Evolutionary conservation across 2,329 filamentous ascomycete genomes (phyloP).

Genomic region (Hypoxylon sp.): DNA sequence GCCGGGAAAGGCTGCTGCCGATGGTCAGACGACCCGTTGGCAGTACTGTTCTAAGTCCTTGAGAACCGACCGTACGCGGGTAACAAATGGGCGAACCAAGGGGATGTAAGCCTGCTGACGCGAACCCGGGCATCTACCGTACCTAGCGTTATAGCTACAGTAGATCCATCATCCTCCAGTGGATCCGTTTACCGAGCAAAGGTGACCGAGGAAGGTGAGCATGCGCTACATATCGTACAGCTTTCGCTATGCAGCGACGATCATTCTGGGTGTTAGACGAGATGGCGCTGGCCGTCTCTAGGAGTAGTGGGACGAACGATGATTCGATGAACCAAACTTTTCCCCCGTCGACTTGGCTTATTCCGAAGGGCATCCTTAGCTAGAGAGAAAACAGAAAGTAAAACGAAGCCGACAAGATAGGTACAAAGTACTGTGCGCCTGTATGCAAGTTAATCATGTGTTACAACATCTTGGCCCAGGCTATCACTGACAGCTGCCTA

Average conservation of each 20-base stretch:
- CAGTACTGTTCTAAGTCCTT: constrained; percentile 18
- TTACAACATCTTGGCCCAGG: constrained; percentile 41
- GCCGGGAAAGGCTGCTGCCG: constrained; percentile 32
- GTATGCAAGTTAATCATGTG: constrained; percentile 33
- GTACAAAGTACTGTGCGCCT: constrained; percentile 2
- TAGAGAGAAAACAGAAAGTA: constrained; percentile 41
- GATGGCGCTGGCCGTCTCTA: constrained; percentile 19
- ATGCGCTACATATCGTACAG: constrained; percentile 27
- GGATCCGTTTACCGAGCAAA: constrained; percentile 40
- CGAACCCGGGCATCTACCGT: constrained; percentile 40
- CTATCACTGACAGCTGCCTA: constrained; percentile 43
- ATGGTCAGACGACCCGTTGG: constrained; percentile 33
- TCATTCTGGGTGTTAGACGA: constrained; percentile 28
- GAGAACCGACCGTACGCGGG: constrained; percentile 17
- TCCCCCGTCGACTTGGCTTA: constrained; percentile 18
- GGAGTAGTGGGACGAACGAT: constrained; percentile 37
- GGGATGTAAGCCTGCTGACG: constrained; percentile 35
- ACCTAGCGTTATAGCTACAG: constrained; percentile 33
- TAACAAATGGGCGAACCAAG: constrained; percentile 32
- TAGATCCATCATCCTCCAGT: constrained; percentile 32
- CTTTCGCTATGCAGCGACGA: constrained; percentile 38
- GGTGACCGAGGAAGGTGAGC: constrained; percentile 41
- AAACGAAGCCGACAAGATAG: constrained; percentile 26
- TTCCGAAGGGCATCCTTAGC: constrained; percentile 22
- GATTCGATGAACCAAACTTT: constrained; percentile 36